Evolutionary conservation across 2,329 filamentous ascomycete genomes (phyloP).

Genomic region (Colletotrichum abscissum): DNA sequence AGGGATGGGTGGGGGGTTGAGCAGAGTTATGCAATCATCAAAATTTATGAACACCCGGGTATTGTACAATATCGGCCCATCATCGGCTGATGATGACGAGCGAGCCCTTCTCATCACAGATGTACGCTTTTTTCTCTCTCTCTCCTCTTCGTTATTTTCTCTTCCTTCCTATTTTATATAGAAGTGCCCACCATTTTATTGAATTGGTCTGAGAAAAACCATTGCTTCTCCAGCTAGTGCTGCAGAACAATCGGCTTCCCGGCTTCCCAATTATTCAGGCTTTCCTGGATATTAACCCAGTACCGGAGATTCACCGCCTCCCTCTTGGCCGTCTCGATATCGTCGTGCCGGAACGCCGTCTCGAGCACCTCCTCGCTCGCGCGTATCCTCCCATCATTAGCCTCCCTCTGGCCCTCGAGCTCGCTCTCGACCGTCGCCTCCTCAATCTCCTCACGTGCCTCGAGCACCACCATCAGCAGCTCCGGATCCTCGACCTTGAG

Average conservation of each 20-base stretch:
- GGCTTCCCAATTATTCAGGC: conserved; percentile 84
- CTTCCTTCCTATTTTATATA: not conserved
- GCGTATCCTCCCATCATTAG: conserved; percentile 76
- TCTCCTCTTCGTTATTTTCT: not conserved
- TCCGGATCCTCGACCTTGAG: conserved; percentile 75
- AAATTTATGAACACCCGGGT: conserved; percentile 18
- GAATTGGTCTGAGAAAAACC: not conserved
- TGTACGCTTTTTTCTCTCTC: not conserved
- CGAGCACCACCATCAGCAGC: conserved; percentile 82
- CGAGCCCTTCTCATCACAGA: conserved; percentile 6
- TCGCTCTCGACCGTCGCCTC: conserved; percentile 75
- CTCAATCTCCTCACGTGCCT: conserved; percentile 81
- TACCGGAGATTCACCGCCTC: conserved; percentile 86
- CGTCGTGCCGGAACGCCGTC: conserved; percentile 72
- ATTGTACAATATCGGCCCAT: conserved; percentile 34
- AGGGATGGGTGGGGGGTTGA: not conserved
- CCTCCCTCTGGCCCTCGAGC: conserved; percentile 65
- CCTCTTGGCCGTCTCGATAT: conserved; percentile 72
- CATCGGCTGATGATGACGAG: conserved; percentile 34
- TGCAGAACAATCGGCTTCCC: conserved; percentile 71
- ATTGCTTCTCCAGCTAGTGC: conserved; percentile 48
- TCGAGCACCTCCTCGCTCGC: conserved; percentile 73
- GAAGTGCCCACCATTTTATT: not conserved
- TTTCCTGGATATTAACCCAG: conserved; percentile 89
- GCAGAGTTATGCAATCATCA: conserved; percentile 15